Conservation (phyloP, 805 yeast genomes). For the Zygotorulaspora florentina region DNA sequence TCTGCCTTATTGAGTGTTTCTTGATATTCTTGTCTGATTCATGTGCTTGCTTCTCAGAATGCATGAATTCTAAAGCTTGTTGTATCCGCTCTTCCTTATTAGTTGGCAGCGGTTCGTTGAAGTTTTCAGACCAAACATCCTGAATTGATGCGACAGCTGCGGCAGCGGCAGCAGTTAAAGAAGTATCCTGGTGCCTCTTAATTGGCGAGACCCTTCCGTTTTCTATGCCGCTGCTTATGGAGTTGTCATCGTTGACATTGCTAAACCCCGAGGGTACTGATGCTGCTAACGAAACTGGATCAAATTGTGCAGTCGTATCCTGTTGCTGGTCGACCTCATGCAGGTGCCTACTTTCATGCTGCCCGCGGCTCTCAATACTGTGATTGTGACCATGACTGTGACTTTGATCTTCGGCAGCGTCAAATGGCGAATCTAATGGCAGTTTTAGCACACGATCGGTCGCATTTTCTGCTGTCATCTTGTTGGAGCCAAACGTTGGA, state of each 20-base stretch:
- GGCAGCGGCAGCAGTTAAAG: slow-evolving; percentile 16
- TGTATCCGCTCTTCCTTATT: slow-evolving; percentile 29
- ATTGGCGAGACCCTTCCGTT: background rate
- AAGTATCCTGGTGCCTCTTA: slow-evolving; percentile 6
- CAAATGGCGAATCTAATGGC: slow-evolving; percentile 15
- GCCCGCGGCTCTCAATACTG: background rate
- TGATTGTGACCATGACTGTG: slow-evolving; percentile 2
- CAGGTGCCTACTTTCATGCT: slow-evolving; percentile 1
- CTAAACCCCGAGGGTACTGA: slow-evolving; percentile 6
- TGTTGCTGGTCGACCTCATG: slow-evolving; percentile 2
- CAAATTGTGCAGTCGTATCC: background rate
- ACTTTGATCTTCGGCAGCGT: slow-evolving; percentile 3
- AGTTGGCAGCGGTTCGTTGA: slow-evolving; percentile 47
- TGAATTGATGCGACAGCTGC: slow-evolving; percentile 22
- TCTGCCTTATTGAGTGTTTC: slow-evolving; percentile 26
- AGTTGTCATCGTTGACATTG: slow-evolving; percentile 4
- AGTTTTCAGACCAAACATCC: slow-evolving; percentile 18
- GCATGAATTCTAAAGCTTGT: slow-evolving; percentile 25
- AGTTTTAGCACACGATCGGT: slow-evolving; percentile 12
- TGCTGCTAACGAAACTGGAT: slow-evolving; percentile 5
- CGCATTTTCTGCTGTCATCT: slow-evolving; percentile 11
- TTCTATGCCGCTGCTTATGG: background rate
- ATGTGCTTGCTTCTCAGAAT: slow-evolving; percentile 14
- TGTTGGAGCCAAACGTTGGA: background rate
- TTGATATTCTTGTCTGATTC: slow-evolving; percentile 12